These are phyloP conservation scores for Gonium pectorale DNA, from an alignment of 139 green algal genomes.

Conservation along the genomic window DNA sequence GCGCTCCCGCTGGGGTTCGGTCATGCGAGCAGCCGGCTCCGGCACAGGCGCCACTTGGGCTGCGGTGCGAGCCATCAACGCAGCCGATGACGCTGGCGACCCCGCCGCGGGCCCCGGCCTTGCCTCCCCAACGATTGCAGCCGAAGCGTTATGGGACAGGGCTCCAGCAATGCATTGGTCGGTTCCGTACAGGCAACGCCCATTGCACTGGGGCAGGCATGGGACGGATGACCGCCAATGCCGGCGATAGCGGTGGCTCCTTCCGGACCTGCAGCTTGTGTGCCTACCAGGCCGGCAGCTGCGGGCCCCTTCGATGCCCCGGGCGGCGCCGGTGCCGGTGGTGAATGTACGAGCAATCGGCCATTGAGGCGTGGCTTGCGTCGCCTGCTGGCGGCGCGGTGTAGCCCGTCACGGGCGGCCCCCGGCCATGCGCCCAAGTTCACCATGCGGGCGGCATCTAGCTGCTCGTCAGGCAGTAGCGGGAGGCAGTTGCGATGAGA, in stretches of 20 bases:
- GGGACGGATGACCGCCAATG: too few relatives aligned
- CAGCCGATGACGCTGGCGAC: neutral
- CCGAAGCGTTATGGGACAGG: neutral
- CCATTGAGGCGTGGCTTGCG: slow-evolving; percentile 77
- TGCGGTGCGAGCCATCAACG: slow-evolving; percentile 7
- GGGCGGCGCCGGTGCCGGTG: neutral
- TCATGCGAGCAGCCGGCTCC: neutral
- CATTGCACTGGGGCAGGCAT: too few relatives aligned
- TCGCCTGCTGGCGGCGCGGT: slow-evolving; percentile 13
- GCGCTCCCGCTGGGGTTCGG: slow-evolving; percentile 2
- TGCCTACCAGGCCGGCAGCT: neutral
- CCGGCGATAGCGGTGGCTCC: neutral
- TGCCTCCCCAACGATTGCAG: neutral
- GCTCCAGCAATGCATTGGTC: neutral
- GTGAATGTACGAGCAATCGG: slow-evolving; percentile 79
- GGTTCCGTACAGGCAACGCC: too few relatives aligned
- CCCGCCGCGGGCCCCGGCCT: too few relatives aligned
- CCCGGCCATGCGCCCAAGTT: slow-evolving; percentile 52
- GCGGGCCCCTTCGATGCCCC: too few relatives aligned
- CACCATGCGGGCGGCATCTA: slow-evolving; percentile 43
- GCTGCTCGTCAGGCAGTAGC: slow-evolving; percentile 26
- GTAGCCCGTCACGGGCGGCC: slow-evolving; percentile 25
- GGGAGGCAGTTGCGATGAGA: too few relatives aligned
- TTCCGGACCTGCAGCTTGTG: slow-evolving; percentile 4
- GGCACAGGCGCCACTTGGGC: neutral